Conservation (phyloP, 78 protist genomes). For the Monosiga brevicollis region DNA sequence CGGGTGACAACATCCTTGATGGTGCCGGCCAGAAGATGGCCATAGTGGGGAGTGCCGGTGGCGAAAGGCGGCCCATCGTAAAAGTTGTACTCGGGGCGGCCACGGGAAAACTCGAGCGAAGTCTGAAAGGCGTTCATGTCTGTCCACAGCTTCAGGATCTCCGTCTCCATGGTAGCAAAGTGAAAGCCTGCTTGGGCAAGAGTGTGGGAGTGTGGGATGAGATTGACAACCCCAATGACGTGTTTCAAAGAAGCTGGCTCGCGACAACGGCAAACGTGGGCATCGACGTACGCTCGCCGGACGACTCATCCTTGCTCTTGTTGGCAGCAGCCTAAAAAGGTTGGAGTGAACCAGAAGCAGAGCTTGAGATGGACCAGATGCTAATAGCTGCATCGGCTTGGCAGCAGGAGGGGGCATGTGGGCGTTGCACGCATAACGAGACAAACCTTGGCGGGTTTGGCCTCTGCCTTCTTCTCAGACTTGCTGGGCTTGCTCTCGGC, state of each 20-base stretch:
- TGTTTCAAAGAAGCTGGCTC: neutral
- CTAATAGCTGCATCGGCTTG: neutral
- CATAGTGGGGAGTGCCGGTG: conserved; percentile 99
- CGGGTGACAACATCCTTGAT: conserved; percentile 96
- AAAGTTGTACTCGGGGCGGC: conserved; percentile 39
- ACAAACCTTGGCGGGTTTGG: no score
- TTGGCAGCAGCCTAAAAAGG: no score
- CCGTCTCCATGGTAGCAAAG: conserved; percentile 73
- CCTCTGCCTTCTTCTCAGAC: neutral
- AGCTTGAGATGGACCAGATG: no score
- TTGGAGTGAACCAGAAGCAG: no score
- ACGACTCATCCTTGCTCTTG: neutral
- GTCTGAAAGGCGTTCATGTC: conserved; percentile 80
- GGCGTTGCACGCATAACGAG: no score
- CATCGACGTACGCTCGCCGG: neutral
- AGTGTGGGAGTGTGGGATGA: neutral
- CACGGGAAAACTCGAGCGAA: conserved; percentile 52
- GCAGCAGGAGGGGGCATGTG: neutral
- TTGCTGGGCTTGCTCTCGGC: neutral
- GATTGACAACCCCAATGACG: neutral
- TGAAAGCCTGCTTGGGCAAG: conserved; percentile 43
- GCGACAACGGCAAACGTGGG: neutral
- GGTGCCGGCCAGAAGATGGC: conserved; percentile 97
- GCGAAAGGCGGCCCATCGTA: conserved; percentile 99
- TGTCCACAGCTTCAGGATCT: conserved; percentile 74